These are phyloP conservation scores for Thermochaetoides thermophila DNA, from an alignment of 495 filamentous ascomycete genomes.

Conservation along the genomic window DNA sequence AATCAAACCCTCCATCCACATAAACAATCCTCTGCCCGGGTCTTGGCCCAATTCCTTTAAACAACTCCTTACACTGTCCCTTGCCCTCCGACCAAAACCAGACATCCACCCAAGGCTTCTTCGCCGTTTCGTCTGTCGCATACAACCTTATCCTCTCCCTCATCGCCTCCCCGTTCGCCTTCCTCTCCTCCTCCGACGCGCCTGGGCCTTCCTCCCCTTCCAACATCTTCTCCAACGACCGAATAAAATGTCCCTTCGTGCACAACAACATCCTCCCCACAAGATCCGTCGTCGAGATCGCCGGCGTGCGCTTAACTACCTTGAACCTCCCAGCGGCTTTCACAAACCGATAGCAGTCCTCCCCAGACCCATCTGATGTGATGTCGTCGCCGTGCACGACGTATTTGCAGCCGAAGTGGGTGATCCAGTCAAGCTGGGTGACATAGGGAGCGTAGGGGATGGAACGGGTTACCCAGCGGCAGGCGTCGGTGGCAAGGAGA, in stretches of 20 bases:
- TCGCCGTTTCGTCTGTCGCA: slow-evolving; percentile 67
- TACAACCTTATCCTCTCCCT: slow-evolving; percentile 63
- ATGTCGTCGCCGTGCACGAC: slow-evolving; percentile 98
- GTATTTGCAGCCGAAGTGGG: slow-evolving; percentile 81
- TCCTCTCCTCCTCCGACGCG: slow-evolving; percentile 48
- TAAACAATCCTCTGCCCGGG: slow-evolving; percentile 80
- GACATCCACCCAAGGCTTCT: slow-evolving; percentile 56
- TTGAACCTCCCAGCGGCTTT: slow-evolving; percentile 83
- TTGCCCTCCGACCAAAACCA: slow-evolving; percentile 55
- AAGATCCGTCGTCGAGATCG: slow-evolving; percentile 92
- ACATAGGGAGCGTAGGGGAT: slow-evolving; percentile 88
- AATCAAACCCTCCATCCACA: slow-evolving; percentile 91
- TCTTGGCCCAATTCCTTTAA: slow-evolving; percentile 48
- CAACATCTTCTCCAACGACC: slow-evolving; percentile 51
- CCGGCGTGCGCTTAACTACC: slow-evolving; percentile 89
- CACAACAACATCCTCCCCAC: slow-evolving; percentile 94
- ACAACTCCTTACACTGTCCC: slow-evolving; percentile 42
- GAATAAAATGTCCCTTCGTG: slow-evolving; percentile 77
- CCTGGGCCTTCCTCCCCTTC: slow-evolving; percentile 58
- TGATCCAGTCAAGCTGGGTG: slow-evolving; percentile 83
- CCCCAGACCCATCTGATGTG: slow-evolving; percentile 76
- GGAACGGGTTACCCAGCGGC: slow-evolving; percentile 78
- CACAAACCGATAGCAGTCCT: slow-evolving; percentile 95
- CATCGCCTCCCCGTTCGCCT: slow-evolving; percentile 43
- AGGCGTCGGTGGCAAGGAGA: slow-evolving; percentile 77